A percentile compares a stretch with the other conserved stretches of the same genome.
Conservation (phyloP, 78 protist species). For the Dictyostelium citrinum region DNA sequence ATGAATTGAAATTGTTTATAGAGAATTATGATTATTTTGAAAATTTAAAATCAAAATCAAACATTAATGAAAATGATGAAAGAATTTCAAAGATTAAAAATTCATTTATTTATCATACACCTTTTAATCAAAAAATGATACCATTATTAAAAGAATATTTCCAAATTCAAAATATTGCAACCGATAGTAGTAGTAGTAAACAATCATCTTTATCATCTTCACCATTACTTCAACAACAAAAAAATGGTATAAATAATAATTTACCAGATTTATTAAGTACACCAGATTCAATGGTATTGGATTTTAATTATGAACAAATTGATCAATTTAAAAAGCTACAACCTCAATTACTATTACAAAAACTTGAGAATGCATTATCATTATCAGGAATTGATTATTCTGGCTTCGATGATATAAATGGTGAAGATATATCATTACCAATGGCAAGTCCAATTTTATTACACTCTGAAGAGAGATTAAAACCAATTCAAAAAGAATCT, state of each 20-base stretch:
- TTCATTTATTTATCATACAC: slow-evolving; percentile 45
- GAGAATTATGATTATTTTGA: slow-evolving; percentile 38
- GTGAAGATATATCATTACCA: slow-evolving; percentile 4
- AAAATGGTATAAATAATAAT: background rate
- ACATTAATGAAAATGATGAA: background rate
- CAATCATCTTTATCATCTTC: background rate
- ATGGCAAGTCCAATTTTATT: slow-evolving; percentile 10
- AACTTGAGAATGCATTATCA: slow-evolving; percentile 4
- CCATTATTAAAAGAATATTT: slow-evolving; percentile 45
- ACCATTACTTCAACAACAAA: background rate
- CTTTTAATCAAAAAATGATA: slow-evolving; percentile 55
- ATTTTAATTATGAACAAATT: background rate
- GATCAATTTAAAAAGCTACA: slow-evolving; percentile 15
- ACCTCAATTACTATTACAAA: background rate
- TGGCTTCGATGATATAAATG: slow-evolving; percentile 5
- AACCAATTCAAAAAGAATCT: background rate
- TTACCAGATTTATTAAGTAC: background rate
- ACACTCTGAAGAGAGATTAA: slow-evolving; percentile 34
- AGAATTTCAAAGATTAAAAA: background rate
- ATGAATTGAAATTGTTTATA: slow-evolving; percentile 1
- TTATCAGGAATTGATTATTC: slow-evolving; percentile 7
- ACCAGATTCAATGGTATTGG: background rate
- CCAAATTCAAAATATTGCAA: slow-evolving; percentile 4
- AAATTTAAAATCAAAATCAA: background rate
- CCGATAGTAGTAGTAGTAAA: background rate